Conservation (phyloP, 768 basidiomycete species). For the Hygrocybe punicea region DNA sequence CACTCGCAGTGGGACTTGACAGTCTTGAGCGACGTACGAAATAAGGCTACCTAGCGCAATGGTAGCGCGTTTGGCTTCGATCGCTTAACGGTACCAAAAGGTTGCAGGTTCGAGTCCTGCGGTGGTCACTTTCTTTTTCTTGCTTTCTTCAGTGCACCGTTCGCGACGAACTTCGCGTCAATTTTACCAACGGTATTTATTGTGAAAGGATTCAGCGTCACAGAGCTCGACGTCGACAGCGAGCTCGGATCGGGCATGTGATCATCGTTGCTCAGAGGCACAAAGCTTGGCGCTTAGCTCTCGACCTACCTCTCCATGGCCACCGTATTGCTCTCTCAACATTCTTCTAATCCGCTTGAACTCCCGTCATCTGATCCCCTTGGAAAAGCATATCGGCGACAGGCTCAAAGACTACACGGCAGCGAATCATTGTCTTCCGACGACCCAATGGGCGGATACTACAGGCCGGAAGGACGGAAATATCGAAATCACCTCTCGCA, state of each 20-base stretch:
- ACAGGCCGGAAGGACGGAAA: conserved; percentile 38
- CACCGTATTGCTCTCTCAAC: conserved; percentile 52
- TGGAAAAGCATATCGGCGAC: conserved; percentile 45
- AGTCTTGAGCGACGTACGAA: too few species aligned
- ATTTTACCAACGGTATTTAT: too few species aligned
- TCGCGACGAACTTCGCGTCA: too few species aligned
- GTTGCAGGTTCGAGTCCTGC: conserved; percentile 97
- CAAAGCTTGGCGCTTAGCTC: too few species aligned
- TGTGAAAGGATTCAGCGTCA: too few species aligned
- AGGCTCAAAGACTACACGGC: conserved; percentile 29
- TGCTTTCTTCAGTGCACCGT: too few species aligned
- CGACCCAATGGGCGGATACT: conserved; percentile 45
- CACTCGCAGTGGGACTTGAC: too few species aligned
- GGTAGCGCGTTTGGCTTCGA: conserved; percentile 95
- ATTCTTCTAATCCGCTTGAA: conserved; percentile 74
- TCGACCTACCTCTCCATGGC: too few species aligned
- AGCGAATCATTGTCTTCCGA: conserved; percentile 44
- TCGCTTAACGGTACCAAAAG: conserved; percentile 60
- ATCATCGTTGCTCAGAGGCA: too few species aligned
- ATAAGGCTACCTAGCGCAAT: conserved; percentile 79
- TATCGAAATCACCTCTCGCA: conserved; percentile 53
- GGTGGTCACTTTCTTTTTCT: conserved; percentile 56
- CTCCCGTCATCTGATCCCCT: conserved; percentile 57
- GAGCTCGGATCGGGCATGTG: too few species aligned
- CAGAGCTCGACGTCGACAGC: too few species aligned